Conservation (phyloP, 2,329 filamentous ascomycete species). For the Diaporthe ilicicola region DNA sequence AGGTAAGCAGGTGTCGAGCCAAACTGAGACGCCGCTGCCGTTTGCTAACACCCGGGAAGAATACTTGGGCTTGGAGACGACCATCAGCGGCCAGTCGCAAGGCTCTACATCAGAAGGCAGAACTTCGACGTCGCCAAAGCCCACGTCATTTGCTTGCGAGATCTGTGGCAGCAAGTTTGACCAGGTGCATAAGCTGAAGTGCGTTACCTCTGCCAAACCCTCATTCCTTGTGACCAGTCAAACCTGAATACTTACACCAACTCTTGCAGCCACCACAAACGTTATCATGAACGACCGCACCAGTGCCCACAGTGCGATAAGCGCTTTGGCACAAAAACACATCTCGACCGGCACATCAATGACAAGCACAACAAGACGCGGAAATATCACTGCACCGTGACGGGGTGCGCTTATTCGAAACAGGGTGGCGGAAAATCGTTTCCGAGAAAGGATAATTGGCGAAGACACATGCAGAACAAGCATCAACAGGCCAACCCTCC, state of each 20-base stretch:
- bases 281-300: conserved; percentile 67
- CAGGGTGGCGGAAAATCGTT: conserved; percentile 63
- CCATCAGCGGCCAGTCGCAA: conserved; percentile 30
- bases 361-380: conserved; percentile 68
- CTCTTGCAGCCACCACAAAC: conserved; percentile 63
- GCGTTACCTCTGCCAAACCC: conserved; percentile 35
- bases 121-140: conserved; percentile 39
- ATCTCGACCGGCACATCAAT: conserved; percentile 69
- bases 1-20: conserved; percentile 36
- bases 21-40: conserved; percentile 41
- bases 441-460: conserved; percentile 70
- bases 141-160: conserved; percentile 47
- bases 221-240: too few species aligned
- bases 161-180: conserved; percentile 59
- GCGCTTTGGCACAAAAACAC: conserved; percentile 68
- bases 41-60: conserved; percentile 22
- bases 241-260: conserved; percentile 35
- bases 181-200: conserved; percentile 69
- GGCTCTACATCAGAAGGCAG: conserved; percentile 29
- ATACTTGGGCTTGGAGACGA: conserved; percentile 29
- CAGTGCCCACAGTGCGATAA: conserved; percentile 58
- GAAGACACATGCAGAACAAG: conserved; percentile 69
- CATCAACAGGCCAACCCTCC: conserved; percentile 56
- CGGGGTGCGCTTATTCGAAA: conserved; percentile 64
- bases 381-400: conserved; percentile 66